Base-by-base conservation (phyloP, 176 grass and related monocot genomes). In the Neostapfia colusana region DNA sequence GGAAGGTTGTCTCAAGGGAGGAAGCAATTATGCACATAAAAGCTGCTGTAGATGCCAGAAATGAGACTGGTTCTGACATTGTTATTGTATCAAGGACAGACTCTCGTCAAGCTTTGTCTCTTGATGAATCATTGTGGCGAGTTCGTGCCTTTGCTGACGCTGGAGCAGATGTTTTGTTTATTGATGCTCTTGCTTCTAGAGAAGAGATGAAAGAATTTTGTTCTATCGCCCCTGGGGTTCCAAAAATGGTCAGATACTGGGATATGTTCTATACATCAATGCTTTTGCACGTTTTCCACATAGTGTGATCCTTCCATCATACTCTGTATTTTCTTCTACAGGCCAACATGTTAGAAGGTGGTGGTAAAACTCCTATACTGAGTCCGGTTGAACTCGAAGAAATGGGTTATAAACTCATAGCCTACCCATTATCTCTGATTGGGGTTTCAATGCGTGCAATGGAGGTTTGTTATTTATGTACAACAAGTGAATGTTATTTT, bases 291-390 rank as follows among this genome's bases (percentile, higher is more conserved):
- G 4, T 24, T 38, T 72, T 8, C 8, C 15, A 74, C 27, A 51
- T 83, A 59, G 39, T 78, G 40, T n/a, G 17, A 46, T 28, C 0
- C 5, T 18, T 23, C 51, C 55, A 85, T 41, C 28, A 81, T 72
- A 75, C 63, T 70, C 8, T n/a, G 0, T 70, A 41, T 23, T 65
- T 71, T 51, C 20, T 83, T 59, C 14, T 71, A 43, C 65, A 98
- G 95, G 95, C 95, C 57, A 98, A 98, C 79, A 98, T 98, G 95
- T 84, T 98, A 76, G 95, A 98, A 92, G 95, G 95, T 35, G 95
- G 95, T 59, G 95, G 95, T 39, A 98, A 92, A 82, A 98, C 95
- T 63, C 95, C 91, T 51, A 94, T 98, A 84, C 10, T 98, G 64
- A 92, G 86, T 69, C 95, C 95, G 61, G 73, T 82, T 86, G 91